Conservation (phyloP, 306 rosid species). For the Cicer bijugum region DNA sequence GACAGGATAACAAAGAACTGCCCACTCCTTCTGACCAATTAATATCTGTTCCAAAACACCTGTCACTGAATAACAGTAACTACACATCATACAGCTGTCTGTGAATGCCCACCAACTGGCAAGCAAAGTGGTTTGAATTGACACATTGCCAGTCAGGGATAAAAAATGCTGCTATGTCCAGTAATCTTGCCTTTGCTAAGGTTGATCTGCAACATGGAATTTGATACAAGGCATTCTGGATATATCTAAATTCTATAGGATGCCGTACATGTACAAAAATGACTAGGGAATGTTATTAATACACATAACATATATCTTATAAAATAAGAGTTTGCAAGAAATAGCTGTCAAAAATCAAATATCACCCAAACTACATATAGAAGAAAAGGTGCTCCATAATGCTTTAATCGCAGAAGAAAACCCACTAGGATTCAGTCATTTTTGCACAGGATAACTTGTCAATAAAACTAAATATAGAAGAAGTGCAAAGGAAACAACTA, state of each 20-base stretch:
- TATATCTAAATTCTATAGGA: constrained; percentile 57
- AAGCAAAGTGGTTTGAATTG: constrained; percentile 53
- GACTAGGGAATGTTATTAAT: constrained; percentile 45
- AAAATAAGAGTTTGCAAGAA: constrained; percentile 30
- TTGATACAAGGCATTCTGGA: constrained; percentile 67
- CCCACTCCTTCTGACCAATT: constrained; percentile 39
- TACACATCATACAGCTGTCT: constrained; percentile 45
- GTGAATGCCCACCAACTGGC: constrained; percentile 50
- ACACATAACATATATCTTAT: constrained; percentile 1
- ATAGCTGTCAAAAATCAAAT: constrained; percentile 9
- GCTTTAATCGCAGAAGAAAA: constrained; percentile 29
- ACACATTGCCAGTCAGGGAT: constrained; percentile 52
- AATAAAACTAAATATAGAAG: constrained; percentile 21
- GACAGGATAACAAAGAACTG: constrained; percentile 42
- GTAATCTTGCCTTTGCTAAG: constrained; percentile 57
- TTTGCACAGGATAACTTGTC: constrained; percentile 21
- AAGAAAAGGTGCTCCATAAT: constrained; percentile 14
- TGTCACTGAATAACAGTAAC: constrained; percentile 43
- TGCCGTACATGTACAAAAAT: constrained; percentile 45
- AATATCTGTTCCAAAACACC: constrained; percentile 39
- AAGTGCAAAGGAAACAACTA: constrained; percentile 43
- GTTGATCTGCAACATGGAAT: constrained; percentile 78
- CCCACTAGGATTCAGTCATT: constrained; percentile 22
- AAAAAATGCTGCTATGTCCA: constrained; percentile 53
- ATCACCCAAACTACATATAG: constrained; percentile 32